Conservation (phyloP, 129 eudicot genomes). For the Centaurea solstitialis region DNA sequence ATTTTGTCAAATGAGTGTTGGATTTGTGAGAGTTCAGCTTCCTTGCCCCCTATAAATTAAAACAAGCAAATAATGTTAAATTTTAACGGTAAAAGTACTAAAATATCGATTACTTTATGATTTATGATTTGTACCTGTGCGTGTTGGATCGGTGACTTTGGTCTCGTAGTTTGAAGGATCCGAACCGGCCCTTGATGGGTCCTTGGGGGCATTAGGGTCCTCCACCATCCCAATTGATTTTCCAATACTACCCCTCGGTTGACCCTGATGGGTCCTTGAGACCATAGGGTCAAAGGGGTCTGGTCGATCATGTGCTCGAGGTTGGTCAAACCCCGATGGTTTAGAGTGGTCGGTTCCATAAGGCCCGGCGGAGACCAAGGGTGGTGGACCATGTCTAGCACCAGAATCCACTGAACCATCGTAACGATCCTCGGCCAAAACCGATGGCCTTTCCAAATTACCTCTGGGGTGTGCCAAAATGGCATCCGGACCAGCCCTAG, state of each 20-base stretch:
- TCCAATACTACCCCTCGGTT: conserved; percentile 18
- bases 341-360: conserved; percentile 5
- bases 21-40: conserved; percentile 39
- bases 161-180: conserved; percentile 47
- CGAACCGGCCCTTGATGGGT: background rate
- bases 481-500: conserved; percentile 27
- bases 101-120: background rate
- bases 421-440: conserved; percentile 37
- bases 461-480: conserved; percentile 17
- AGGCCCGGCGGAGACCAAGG: background rate
- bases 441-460: conserved; percentile 39
- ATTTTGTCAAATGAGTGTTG: conserved; percentile 41
- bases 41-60: conserved; percentile 41
- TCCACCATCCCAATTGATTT: conserved; percentile 29
- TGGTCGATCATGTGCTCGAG: conserved; percentile 3
- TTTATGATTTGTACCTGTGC: conserved; percentile 25
- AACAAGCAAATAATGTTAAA: background rate
- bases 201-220: conserved; percentile 54
- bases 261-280: conserved; percentile 17
- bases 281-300: conserved; percentile 20
- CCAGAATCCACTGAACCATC: background rate
- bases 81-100: background rate
- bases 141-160: conserved; percentile 59
- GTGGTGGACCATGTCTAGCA: conserved; percentile 4
- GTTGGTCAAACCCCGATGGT: conserved; percentile 13